A percentile compares a stretch with the other conserved stretches of the same genome.
Conservation (phyloP, 2,329 filamentous ascomycete species). For the Aspergillus sp. region DNA sequence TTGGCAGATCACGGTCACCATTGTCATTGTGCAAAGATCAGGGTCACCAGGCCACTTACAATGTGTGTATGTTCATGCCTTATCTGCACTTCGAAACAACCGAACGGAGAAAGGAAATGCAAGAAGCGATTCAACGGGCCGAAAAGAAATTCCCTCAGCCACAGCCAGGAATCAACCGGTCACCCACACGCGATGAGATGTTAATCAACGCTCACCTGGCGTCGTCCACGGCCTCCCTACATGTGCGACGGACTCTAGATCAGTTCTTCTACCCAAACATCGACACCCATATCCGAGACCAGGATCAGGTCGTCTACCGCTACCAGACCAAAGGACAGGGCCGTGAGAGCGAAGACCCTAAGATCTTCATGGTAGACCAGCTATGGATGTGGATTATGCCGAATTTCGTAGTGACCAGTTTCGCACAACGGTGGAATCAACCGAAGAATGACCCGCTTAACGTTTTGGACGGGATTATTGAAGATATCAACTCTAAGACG, state of each 20-base stretch:
- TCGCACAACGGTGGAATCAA: slow-evolving; percentile 43
- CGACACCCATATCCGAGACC: slow-evolving; percentile 55
- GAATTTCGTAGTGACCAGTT: slow-evolving; percentile 53
- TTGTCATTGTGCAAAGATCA: slow-evolving; percentile 34
- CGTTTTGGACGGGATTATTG: slow-evolving; percentile 57
- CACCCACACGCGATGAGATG: slow-evolving; percentile 28
- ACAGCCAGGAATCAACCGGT: slow-evolving; percentile 21
- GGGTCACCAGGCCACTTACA: slow-evolving; percentile 12
- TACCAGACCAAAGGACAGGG: slow-evolving; percentile 44
- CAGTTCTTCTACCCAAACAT: slow-evolving; percentile 62
- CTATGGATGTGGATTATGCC: slow-evolving; percentile 62
- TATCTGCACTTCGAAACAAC: slow-evolving; percentile 63
- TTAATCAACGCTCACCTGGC: slow-evolving; percentile 33
- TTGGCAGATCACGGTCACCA: slow-evolving; percentile 29
- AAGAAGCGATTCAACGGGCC: slow-evolving; percentile 45
- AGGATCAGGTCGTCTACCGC: slow-evolving; percentile 61
- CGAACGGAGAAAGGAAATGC: slow-evolving; percentile 52
- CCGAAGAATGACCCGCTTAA: slow-evolving; percentile 60
- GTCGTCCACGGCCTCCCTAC: slow-evolving; percentile 36
- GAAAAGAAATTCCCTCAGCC: slow-evolving; percentile 16
- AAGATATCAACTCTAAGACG: slow-evolving; percentile 62
- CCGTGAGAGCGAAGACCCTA: slow-evolving; percentile 39
- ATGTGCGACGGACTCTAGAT: slow-evolving; percentile 59
- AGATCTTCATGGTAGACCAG: slow-evolving; percentile 66
- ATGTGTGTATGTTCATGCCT: slow-evolving; percentile 52